phyloP scores from a whole-genome alignment of 306 rosid species.

The Glycine soja region DNA sequence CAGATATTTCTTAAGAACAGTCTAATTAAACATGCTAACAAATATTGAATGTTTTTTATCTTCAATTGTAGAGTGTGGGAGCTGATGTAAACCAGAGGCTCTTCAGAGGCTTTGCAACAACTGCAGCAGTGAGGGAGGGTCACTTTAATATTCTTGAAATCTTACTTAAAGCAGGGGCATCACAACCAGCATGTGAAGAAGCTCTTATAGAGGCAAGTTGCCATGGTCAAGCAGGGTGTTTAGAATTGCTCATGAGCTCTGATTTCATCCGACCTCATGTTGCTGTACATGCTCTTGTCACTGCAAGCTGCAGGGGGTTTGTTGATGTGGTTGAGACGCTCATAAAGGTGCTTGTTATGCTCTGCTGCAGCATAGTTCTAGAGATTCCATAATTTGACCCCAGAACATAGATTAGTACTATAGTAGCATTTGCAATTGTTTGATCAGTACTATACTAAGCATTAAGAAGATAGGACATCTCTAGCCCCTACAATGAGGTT shows the following conservation, averaged over 20 bases:
- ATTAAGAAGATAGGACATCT: not conserved
- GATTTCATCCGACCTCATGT: conserved; percentile 83
- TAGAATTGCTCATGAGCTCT: conserved; percentile 82
- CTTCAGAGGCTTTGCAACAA: conserved; percentile 86
- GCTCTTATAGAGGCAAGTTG: conserved; percentile 89
- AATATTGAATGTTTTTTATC: conserved; percentile 7
- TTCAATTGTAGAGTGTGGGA: conserved; percentile 67
- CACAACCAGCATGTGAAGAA: conserved; percentile 96
- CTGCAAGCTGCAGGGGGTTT: conserved; percentile 90
- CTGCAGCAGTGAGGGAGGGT: conserved; percentile 95
- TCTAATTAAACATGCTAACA: conserved; percentile 12
- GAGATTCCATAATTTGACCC: not conserved
- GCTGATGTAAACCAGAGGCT: conserved; percentile 95
- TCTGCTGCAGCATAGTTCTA: conserved; percentile 27
- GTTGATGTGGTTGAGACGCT: conserved; percentile 70
- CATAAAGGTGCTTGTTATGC: conserved; percentile 62
- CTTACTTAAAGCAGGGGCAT: conserved; percentile 88
- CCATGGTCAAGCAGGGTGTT: conserved; percentile 76
- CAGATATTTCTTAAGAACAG: too few relatives aligned
- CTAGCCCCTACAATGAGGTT: not conserved
- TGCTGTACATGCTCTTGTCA: conserved; percentile 82
- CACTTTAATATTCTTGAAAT: conserved; percentile 78
- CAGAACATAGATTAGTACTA: not conserved
- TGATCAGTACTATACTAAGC: conserved; percentile 1
- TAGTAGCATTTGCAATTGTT: conserved; percentile 14